phyloP scores from a whole-genome alignment of 306 rosid genomes.

The Quercus rubra region DNA sequence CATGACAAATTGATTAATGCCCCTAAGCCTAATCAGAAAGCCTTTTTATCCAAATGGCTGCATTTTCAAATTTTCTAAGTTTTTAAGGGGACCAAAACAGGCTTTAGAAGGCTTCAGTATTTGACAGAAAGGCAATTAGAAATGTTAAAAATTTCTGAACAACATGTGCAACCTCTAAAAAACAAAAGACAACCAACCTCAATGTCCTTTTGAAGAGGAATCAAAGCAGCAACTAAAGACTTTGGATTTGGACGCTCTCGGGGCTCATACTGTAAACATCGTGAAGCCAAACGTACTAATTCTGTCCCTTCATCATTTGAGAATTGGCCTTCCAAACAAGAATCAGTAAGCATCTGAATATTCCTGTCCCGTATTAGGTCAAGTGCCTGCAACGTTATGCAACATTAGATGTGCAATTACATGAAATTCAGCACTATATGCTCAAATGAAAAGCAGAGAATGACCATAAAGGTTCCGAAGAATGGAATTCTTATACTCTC shows the following conservation, averaged over 20 bases:
- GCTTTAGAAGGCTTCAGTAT: not conserved
- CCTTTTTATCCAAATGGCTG: not conserved
- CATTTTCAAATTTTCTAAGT: not conserved
- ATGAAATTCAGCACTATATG: slow-evolving; percentile 15
- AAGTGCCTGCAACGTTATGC: slow-evolving; percentile 62
- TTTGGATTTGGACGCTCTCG: slow-evolving; percentile 95
- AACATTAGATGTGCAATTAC: slow-evolving; percentile 22
- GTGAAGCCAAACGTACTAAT: slow-evolving; percentile 88
- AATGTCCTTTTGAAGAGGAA: slow-evolving; percentile 84
- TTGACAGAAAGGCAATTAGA: slow-evolving; percentile 5
- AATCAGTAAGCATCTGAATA: slow-evolving; percentile 82
- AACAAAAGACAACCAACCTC: slow-evolving; percentile 56
- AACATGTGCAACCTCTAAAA: slow-evolving; percentile 10
- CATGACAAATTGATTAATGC: not conserved
- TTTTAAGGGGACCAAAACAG: not conserved
- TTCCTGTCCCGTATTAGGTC: slow-evolving; percentile 91
- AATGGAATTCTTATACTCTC: slow-evolving; percentile 10
- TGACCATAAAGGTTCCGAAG: not conserved
- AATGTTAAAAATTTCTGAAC: not conserved
- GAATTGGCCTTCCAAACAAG: slow-evolving; percentile 93
- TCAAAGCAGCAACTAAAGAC: slow-evolving; percentile 72
- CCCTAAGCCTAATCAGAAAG: not conserved
- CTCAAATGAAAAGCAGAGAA: not conserved
- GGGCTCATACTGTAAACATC: slow-evolving; percentile 87
- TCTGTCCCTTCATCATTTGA: slow-evolving; percentile 88